Base-by-base conservation (phyloP, 192 early-diverging fungal genomes). In the Rhizophagus sp. region DNA sequence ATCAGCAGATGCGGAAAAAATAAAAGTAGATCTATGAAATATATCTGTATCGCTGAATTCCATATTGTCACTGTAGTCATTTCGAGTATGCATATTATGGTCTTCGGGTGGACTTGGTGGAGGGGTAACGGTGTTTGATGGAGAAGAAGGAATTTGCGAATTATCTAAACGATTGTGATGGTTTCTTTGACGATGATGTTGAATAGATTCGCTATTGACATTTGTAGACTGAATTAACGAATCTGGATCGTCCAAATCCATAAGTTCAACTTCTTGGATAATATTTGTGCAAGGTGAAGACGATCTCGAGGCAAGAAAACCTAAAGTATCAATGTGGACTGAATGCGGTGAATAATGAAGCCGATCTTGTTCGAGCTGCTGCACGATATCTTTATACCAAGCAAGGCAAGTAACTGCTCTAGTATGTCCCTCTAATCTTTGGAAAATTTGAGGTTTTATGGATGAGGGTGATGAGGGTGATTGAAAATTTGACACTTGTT, bases 391-490 rank as follows among this genome's bases (percentile, higher is more conserved):
- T 70, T 70, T 70, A 70, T 70, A 36, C 68, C 68, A 75, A n/a
- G 73, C n/a, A 13, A 75, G 33, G 27, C 73, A 61, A 25, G 73
- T 75, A 25, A 75, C 25, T 24, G 73, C 73, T 57, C 57, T 75
- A 11, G 57, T 57, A 75, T 75, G 49, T 8, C 73, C 73, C 50
- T 62, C 50, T 30, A 75, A 22, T 9, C 52, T 30, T 33, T 62
- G 22, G 22, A 61, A 5, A 30, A 75, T 75, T 34, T 57, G 49
- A 50, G 73, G 73, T 34, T 75, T 75, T 27, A 24, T 75, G 49
- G 24, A 7, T 34, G 49, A 19, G 27, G 49, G 10, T 62, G 6
- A 6, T 34, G 49, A 19, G 50, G 25, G 10, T 36, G 6, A 6
- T 33, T 62, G 73, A 57, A 11, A 25, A 57, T 33, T 13, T n/a